Base-by-base conservation (phyloP, 2,329 filamentous ascomycete genomes). In the Xylaria sp. region DNA sequence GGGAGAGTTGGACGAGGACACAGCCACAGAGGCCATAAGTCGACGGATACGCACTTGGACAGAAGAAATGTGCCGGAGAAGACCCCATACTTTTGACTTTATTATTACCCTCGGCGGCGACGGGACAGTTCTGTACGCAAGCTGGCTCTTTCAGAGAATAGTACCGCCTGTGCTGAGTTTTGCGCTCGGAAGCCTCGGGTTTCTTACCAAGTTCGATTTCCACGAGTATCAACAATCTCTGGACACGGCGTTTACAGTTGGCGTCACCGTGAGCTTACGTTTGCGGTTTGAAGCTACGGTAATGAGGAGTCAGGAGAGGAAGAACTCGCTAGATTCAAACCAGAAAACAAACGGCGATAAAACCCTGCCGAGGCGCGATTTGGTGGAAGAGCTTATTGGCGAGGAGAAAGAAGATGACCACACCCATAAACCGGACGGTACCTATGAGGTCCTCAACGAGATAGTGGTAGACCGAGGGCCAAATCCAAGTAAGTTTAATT, bases 121-220 rank as follows among this genome's bases (percentile, higher is more conserved):
- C 78, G 96, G 96, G n/a, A 99, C 96, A 0, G 95, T 99, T 6
- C 84, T 99, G 12, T 98, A 97, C 78, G 93, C 95, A 3, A 97
- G 93, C 77, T 98, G 95, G 94, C 85, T 99, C 1, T 99, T 99
- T 79, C 96, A 99, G 82, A 90, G 93, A 50, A 92, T 98, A 55
- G 95, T 98, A 0, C 96, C 96, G 5, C 96, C 96, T 0, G 93
- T 98, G 0, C 84, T 99, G 70, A 95, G 93, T 69, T 98, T 99
- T 79, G 89, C 94, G 0, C 84, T 98, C 10, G 96, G 96, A 9
- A 97, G 94, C 27, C 84, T 99, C 5, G 96, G 96, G 0, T 99
- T 99, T 78, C 83, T 99, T 72, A 98, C 96, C 29, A 98, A 98
- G 78, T 98, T 98, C 78, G 94, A 98, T 79, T 99, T 94, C 79